Evolutionary conservation across 176 grass and related monocot species (phyloP).

Genomic region (Oryza coarctata): DNA sequence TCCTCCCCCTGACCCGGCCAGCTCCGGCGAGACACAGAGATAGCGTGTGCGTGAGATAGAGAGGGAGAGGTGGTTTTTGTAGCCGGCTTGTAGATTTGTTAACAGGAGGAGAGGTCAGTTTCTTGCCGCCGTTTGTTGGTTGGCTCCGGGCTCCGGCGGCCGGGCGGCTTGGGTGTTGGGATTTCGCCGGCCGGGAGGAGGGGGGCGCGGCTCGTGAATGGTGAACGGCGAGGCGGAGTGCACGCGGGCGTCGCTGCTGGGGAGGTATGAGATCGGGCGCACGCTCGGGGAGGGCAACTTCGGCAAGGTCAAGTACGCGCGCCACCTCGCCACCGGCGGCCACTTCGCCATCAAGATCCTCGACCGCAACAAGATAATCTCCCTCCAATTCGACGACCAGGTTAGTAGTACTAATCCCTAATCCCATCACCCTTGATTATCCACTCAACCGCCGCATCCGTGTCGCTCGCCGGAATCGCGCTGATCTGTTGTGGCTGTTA

Average conservation of each 20-base stretch:
- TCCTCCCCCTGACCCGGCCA: background rate
- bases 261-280: constrained; percentile 63
- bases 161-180: background rate
- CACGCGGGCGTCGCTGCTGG: constrained; percentile 44
- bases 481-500: background rate
- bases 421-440: background rate
- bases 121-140: background rate
- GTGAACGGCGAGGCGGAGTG: constrained; percentile 43
- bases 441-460: background rate
- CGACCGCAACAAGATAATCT: constrained; percentile 69
- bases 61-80: background rate
- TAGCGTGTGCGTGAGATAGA: background rate
- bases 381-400: constrained; percentile 62
- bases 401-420: no score
- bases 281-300: constrained; percentile 87
- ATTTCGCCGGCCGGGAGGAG: background rate
- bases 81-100: background rate
- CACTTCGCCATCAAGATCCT: constrained; percentile 80
- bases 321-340: constrained; percentile 40
- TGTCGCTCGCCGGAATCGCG: background rate
- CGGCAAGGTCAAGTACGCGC: constrained; percentile 84
- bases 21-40: background rate
- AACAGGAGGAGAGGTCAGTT: background rate
- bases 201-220: constrained; percentile 36
- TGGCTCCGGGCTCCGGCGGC: background rate